Percentiles rank a stretch among this genome's conserved stretches.
Conservation (phyloP, 306 rosid species). For the Cyclanthera cordifolia region DNA sequence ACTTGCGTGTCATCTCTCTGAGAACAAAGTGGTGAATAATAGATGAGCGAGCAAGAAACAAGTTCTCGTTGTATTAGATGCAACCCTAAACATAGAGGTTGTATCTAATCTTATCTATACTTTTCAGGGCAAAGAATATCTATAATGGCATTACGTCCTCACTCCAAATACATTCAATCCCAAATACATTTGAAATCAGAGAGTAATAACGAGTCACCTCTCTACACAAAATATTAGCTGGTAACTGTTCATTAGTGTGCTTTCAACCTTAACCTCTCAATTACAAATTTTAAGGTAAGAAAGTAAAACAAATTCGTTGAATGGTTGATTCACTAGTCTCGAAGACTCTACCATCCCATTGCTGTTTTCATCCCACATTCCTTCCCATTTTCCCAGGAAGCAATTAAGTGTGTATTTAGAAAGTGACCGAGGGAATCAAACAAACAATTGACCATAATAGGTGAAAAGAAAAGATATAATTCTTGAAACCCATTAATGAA, state of each 20-base stretch:
- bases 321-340: neutral
- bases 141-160: neutral
- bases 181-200: neutral
- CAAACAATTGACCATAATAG: neutral
- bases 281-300: neutral
- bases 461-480: neutral
- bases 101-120: neutral
- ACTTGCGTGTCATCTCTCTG: conserved; percentile 74
- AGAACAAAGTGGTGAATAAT: conserved; percentile 1
- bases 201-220: neutral
- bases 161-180: neutral
- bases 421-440: neutral
- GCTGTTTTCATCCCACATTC: conserved; percentile 1
- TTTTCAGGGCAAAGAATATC: neutral
- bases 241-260: neutral
- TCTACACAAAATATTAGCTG: neutral
- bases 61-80: neutral
- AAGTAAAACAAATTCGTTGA: neutral
- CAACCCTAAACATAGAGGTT: neutral
- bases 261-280: neutral
- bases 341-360: neutral
- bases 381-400: neutral
- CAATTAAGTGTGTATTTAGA: neutral
- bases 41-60: neutral
- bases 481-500: neutral